Percentiles rank a stretch among this genome's conserved stretches.
phyloP scores from a whole-genome alignment of 2,329 filamentous ascomycete species.

The Myriangium duriaei region DNA sequence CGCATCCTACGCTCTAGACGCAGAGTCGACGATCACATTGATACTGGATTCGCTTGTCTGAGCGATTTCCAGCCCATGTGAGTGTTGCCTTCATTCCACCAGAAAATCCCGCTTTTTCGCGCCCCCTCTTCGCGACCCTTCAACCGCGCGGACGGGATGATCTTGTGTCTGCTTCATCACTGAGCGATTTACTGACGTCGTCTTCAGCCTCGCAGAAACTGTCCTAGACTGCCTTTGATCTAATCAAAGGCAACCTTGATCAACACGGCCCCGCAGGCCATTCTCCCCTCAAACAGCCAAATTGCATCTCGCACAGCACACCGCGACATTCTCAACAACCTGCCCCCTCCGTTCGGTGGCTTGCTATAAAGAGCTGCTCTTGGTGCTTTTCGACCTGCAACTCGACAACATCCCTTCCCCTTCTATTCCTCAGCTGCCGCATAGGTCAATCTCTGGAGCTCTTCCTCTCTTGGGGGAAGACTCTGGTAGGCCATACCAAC shows the following conservation, averaged over 20 bases:
- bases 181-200: conserved; percentile 8
- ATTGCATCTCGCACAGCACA: conserved; percentile 33
- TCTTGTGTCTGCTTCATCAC: not conserved
- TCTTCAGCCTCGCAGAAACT: not conserved
- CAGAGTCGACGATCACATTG: not conserved
- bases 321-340: conserved; percentile 38
- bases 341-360: conserved; percentile 32
- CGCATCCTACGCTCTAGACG: not conserved
- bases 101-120: not conserved
- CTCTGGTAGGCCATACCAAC: conserved; percentile 91
- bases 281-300: conserved; percentile 32
- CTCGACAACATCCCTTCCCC: conserved; percentile 40
- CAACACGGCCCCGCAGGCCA: conserved; percentile 34
- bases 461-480: conserved; percentile 99
- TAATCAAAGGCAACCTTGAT: conserved; percentile 27
- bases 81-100: not conserved
- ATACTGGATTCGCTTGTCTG: not conserved
- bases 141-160: no score
- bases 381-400: conserved; percentile 31
- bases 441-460: conserved; percentile 97
- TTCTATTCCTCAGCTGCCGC: conserved; percentile 83
- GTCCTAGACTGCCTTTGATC: conserved; percentile 21
- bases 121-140: not conserved
- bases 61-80: not conserved
- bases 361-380: conserved; percentile 26